Evolutionary conservation across 2,329 filamentous ascomycete species (phyloP).

Genomic region (Exophiala alcalophila): DNA sequence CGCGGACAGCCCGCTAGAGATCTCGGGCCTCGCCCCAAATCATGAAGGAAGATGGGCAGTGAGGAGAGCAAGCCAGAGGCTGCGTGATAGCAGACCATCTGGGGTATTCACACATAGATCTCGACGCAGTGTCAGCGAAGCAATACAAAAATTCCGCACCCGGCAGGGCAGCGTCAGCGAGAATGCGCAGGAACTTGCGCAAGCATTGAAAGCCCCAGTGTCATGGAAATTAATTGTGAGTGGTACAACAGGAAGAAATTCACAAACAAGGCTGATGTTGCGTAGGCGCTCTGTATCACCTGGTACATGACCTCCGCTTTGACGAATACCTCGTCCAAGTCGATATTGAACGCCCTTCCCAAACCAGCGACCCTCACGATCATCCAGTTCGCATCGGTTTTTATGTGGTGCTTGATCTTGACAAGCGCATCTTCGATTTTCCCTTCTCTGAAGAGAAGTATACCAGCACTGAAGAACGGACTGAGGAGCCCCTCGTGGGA

Average conservation of each 20-base stretch:
- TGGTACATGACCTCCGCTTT: conserved; percentile 96
- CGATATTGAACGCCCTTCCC: conserved; percentile 86
- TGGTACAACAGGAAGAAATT: conserved; percentile 9
- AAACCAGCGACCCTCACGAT: conserved; percentile 90
- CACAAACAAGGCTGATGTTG: conserved; percentile 23
- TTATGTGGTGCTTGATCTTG: conserved; percentile 77
- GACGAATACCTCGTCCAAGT: conserved; percentile 96
- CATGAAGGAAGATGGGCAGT: conserved; percentile 59
- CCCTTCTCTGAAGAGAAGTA: conserved; percentile 64
- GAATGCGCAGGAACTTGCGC: conserved; percentile 89
- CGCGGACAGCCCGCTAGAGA: conserved; percentile 31
- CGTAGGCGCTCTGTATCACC: conserved; percentile 74
- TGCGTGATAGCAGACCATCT: conserved; percentile 19
- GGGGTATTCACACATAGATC: conserved; percentile 54
- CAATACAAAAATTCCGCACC: conserved; percentile 76
- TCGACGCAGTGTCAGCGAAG: conserved; percentile 85
- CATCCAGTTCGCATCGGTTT: conserved; percentile 90
- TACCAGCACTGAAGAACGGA: conserved; percentile 79
- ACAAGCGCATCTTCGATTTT: conserved; percentile 72
- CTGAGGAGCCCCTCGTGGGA: conserved; percentile 78
- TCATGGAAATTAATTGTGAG: conserved; percentile 83
- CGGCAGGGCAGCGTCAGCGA: conserved; percentile 83
- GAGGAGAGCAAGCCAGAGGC: conserved; percentile 50
- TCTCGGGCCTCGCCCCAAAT: conserved; percentile 31
- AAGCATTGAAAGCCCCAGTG: conserved; percentile 83